These are phyloP conservation scores for Metschnikowia picachoensis DNA, from an alignment of 805 yeast genomes.

Conservation along the genomic window DNA sequence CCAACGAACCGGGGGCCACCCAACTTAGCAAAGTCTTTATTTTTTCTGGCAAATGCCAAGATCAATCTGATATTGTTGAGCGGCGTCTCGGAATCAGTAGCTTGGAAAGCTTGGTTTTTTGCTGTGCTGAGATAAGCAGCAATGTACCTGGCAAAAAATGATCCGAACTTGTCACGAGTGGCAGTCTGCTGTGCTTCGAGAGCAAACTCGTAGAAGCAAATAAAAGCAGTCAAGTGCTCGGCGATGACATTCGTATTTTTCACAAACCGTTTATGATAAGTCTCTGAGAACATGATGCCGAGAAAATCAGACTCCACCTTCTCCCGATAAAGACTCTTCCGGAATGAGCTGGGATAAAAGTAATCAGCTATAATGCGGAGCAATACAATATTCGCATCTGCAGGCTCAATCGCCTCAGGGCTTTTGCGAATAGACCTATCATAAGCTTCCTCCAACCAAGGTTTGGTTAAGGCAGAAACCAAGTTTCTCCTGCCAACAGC, in stretches of 20 bases:
- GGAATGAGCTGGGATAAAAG: slow-evolving; percentile 35
- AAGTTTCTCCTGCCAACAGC: slow-evolving; percentile 47
- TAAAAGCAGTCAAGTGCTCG: slow-evolving; percentile 13
- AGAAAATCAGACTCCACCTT: slow-evolving; percentile 20
- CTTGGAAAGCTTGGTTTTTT: neutral
- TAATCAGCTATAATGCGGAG: slow-evolving; percentile 41
- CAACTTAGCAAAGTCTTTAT: neutral
- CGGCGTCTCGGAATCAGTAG: slow-evolving; percentile 6
- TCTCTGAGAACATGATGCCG: slow-evolving; percentile 23
- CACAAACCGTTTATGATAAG: slow-evolving; percentile 5
- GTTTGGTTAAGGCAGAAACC: slow-evolving; percentile 32
- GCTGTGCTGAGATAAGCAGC: slow-evolving; percentile 7
- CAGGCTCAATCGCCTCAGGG: neutral
- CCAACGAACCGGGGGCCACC: neutral
- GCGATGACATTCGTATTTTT: slow-evolving; percentile 9
- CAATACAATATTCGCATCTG: slow-evolving; percentile 23
- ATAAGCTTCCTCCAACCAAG: slow-evolving; percentile 27
- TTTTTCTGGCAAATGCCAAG: slow-evolving; percentile 13
- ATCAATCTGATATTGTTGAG: slow-evolving; percentile 14
- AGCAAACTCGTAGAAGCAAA: slow-evolving; percentile 15
- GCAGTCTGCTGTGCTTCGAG: neutral
- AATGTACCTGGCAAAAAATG: slow-evolving; percentile 10
- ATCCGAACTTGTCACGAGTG: slow-evolving; percentile 3
- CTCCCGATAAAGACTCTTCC: slow-evolving; percentile 11
- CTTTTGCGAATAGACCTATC: slow-evolving; percentile 11